These are phyloP conservation scores for Dimocarpus longan DNA, from an alignment of 345 rosid species.

Conservation along the genomic window DNA sequence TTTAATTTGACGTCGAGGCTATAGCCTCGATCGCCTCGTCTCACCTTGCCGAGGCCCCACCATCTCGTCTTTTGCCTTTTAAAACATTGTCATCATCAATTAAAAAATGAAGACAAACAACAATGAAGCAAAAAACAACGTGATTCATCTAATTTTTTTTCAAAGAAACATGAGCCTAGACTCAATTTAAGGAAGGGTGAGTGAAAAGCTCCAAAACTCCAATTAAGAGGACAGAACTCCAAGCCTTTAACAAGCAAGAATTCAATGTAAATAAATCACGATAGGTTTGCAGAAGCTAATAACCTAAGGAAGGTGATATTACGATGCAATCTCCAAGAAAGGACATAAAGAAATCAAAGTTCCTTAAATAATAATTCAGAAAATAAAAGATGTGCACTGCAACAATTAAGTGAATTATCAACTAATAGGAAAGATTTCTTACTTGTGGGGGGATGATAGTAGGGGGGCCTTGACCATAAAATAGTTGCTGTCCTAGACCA, in stretches of 20 bases:
- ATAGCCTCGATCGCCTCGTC: too few relatives aligned
- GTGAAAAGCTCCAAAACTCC: not conserved
- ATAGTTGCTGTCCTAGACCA: slow-evolving; percentile 76
- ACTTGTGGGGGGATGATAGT: slow-evolving; percentile 82
- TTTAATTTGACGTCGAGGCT: too few relatives aligned
- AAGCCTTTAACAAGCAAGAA: not conserved
- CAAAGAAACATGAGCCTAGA: not conserved
- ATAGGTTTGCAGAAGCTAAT: not conserved
- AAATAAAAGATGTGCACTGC: not conserved
- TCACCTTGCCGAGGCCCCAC: too few relatives aligned
- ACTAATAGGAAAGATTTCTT: slow-evolving; percentile 9
- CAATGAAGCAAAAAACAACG: not conserved
- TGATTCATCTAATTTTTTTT: not conserved
- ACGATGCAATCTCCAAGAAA: slow-evolving; percentile 9
- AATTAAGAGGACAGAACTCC: not conserved
- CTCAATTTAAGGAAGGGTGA: not conserved
- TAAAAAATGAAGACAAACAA: not conserved
- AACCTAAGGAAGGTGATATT: not conserved
- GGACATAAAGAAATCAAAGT: not conserved
- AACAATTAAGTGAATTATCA: not conserved
- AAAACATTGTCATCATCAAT: not conserved
- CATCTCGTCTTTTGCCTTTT: too few relatives aligned
- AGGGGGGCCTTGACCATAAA: slow-evolving; percentile 91
- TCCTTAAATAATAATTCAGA: not conserved
- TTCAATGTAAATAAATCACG: not conserved